These are phyloP conservation scores for Colletotrichum tropicale DNA, from an alignment of 2,329 filamentous ascomycete genomes.

Conservation along the genomic window DNA sequence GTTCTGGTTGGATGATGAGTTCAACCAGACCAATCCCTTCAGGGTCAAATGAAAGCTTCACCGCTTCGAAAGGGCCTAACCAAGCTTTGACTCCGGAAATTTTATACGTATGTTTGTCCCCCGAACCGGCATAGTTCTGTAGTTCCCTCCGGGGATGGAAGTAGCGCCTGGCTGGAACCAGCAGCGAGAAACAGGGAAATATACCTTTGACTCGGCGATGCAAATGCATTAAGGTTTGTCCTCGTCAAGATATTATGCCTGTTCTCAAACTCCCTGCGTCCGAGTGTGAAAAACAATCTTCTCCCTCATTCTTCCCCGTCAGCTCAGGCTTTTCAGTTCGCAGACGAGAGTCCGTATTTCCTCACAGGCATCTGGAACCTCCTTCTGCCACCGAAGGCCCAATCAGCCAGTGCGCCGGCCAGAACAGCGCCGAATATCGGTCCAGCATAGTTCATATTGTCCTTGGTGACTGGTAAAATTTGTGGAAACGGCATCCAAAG, in stretches of 20 bases:
- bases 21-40: neutral
- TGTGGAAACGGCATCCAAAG: slow-evolving; percentile 1
- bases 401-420: neutral
- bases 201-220: neutral
- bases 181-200: no score
- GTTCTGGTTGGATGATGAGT: neutral
- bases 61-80: neutral
- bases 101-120: no score
- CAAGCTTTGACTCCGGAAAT: neutral
- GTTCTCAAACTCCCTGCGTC: neutral
- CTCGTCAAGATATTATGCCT: neutral
- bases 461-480: neutral
- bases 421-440: neutral
- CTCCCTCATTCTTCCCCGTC: neutral
- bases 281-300: neutral
- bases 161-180: no score
- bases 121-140: no score
- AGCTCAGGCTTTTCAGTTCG: neutral
- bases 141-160: no score
- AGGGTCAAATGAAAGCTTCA: neutral
- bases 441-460: neutral
- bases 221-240: neutral
- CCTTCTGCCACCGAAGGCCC: neutral
- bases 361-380: neutral
- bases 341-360: neutral